These are phyloP conservation scores for Rosa lucieae DNA, from an alignment of 306 rosid genomes.

Conservation along the genomic window DNA sequence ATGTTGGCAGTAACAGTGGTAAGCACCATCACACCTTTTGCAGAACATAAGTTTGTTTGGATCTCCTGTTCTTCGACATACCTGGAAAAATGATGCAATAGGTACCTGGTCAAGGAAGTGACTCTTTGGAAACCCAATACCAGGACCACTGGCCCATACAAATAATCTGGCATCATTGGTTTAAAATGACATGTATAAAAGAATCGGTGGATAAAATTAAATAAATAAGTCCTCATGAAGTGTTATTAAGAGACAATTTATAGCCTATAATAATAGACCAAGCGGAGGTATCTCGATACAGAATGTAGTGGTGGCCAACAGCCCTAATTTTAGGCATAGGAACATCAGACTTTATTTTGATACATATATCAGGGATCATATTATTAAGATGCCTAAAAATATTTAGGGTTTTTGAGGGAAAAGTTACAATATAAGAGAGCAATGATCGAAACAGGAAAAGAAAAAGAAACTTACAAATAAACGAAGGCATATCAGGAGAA, in stretches of 20 bases:
- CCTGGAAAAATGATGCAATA: conserved; percentile 43
- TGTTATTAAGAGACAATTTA: not conserved
- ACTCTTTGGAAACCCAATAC: not conserved
- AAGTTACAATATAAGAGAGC: not conserved
- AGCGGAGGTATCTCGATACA: not conserved
- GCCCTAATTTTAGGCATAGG: not conserved
- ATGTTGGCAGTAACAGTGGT: conserved; percentile 95
- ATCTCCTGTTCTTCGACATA: conserved; percentile 93
- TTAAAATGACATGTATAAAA: not conserved
- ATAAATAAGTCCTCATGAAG: not conserved
- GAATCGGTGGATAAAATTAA: not conserved
- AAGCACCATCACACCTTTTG: conserved; percentile 97
- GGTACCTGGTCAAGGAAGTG: not conserved
- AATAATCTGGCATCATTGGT: not conserved
- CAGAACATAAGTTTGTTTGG: conserved; percentile 98
- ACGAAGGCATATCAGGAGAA: not conserved
- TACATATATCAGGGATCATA: not conserved
- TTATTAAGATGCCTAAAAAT: not conserved
- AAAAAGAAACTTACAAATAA: not conserved
- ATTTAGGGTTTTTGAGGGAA: not conserved
- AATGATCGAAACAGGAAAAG: not conserved
- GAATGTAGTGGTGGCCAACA: not conserved
- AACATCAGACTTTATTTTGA: not conserved
- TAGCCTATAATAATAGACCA: not conserved
- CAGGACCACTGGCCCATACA: not conserved